Evolutionary conservation across 1,284 basidiomycete genomes (phyloP).

Genomic region (Ganoderma lingzhi): DNA sequence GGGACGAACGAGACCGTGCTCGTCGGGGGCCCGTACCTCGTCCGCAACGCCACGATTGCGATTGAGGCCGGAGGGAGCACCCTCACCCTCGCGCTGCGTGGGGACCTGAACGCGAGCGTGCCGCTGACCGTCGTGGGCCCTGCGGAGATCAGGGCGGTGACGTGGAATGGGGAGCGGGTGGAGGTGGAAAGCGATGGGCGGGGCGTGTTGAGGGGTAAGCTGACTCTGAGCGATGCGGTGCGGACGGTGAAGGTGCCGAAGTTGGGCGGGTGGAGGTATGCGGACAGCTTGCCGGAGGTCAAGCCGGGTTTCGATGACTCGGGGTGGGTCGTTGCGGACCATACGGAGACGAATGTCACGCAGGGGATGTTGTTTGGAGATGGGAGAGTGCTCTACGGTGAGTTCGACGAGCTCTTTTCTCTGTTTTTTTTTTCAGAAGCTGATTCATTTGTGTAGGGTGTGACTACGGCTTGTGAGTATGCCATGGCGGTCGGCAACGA

Average conservation of each 20-base stretch:
- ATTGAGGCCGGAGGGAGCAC: slow-evolving; percentile 17
- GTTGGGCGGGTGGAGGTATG: slow-evolving; percentile 72
- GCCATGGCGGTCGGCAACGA: neutral
- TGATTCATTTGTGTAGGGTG: slow-evolving; percentile 50
- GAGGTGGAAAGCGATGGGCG: slow-evolving; percentile 39
- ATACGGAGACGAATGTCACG: slow-evolving; percentile 78
- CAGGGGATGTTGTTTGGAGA: slow-evolving; percentile 77
- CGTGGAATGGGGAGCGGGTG: slow-evolving; percentile 74
- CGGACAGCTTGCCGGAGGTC: slow-evolving; percentile 78
- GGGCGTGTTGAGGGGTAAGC: slow-evolving; percentile 36
- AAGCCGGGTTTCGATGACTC: slow-evolving; percentile 62
- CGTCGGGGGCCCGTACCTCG: slow-evolving; percentile 63
- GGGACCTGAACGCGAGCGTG: slow-evolving; percentile 55
- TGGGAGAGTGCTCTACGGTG: slow-evolving; percentile 71
- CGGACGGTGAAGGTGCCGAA: slow-evolving; percentile 42
- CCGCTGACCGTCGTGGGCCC: slow-evolving; percentile 62
- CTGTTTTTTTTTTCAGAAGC: neutral
- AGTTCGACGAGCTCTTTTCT: too few relatives aligned
- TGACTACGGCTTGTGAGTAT: slow-evolving; percentile 80
- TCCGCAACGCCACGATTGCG: slow-evolving; percentile 56
- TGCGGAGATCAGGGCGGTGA: slow-evolving; percentile 54
- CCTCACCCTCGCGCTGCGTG: slow-evolving; percentile 50
- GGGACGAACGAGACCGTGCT: slow-evolving; percentile 60
- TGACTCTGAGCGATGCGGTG: slow-evolving; percentile 30
- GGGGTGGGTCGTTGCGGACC: slow-evolving; percentile 70